Base-by-base conservation (phyloP, 345 rosid species). In the Linum lewisii region DNA sequence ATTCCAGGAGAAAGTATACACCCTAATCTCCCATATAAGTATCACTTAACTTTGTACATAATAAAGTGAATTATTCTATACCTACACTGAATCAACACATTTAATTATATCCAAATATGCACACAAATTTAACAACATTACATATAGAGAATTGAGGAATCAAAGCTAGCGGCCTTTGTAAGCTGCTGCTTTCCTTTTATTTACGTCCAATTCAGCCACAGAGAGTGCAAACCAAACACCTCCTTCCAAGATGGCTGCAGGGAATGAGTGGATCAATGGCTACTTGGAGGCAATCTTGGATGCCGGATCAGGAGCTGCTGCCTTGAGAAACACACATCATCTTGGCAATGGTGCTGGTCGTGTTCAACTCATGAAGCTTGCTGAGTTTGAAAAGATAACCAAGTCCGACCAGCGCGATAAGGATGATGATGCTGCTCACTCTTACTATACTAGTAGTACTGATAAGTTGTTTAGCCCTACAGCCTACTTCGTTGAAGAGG, bases 241-340 rank as follows among this genome's bases (percentile, higher is more conserved):
- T 42, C 9, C 15, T 3, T 7, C 1, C 1, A 42, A 16, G 18
- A 42, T 42, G 47, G 47, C 47, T 6, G 96, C 96, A 14, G 69
- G 88, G 71, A 88, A 88, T 66, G 96, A 88, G 38, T 86, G 96
- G 96, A 86, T 88, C 65, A 86, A 88, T 60, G 85, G 96, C 49
- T 88, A 88, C 69, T 79, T 86, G 67, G 94, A 88, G 72, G 96
- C 96, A 14, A 88, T 88, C 29, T 75, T 88, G 55, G 96, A 86
- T 50, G 94, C 66, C 63, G 96, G 96, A 63, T 78, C 77, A 34
- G 69, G 77, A 70, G 51, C 62, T 42, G 47, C 47, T 42, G 2
- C 47, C 16, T 11, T 42, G 36, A 78, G 65, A 79, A 64, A 72
- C 63, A 79, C 58, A 80, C 77, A 67, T 55, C 38, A 34, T 34